Evolutionary conservation across 1,284 basidiomycete genomes (phyloP), one percentile per base, ranked within the genome.

Genomic region (Heterobasidion annosum): DNA sequence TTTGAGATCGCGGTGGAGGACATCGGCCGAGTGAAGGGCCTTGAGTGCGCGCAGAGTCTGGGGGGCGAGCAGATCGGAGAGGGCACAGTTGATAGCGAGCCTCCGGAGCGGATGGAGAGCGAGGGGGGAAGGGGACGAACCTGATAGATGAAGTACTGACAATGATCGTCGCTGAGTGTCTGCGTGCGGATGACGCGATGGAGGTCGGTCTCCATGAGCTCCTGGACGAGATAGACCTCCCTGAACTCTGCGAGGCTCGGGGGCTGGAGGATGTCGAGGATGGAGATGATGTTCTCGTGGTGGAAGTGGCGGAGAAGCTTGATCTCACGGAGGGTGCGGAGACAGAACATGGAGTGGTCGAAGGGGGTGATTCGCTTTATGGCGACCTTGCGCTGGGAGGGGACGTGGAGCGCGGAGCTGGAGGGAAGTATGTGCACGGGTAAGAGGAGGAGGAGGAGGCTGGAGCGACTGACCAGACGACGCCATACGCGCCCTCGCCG

Each of bases 101-200:
- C 1, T 37, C 19, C 47, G 50, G 37, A 12, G 37, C 25, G 47
- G 15, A 34, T 35, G 42, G 46, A 50, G 12, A 35, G 51, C 13
- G 45, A 47, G 6, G 37, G 1, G 43, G 46, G 50, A 34, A 35
- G 40, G 25, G 34, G 33, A 62, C 70, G 81, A 80, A 87, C 88
- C 77, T 96, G 93, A 68, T 97, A 96, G 61, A 95, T 87, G 68
- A 96, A 96, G 69, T 97, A 97, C 69, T 96, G 93, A 65, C 85
- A 93, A 68, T 96, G 95, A 67, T 95, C 91, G 64, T 94, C 90
- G 55, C 82, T 85, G 47, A 94, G 74, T 57, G 87, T 80, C 70
- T 93, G 91, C 0, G 89, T 91, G 48, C 88, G 79, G 59, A 94
- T 91, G 43, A 94, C 91, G 54, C 91, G 83, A 67, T 94, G 90